These are phyloP conservation scores for Penicillium parvum DNA, from an alignment of 495 filamentous ascomycete species.

Conservation along the genomic window DNA sequence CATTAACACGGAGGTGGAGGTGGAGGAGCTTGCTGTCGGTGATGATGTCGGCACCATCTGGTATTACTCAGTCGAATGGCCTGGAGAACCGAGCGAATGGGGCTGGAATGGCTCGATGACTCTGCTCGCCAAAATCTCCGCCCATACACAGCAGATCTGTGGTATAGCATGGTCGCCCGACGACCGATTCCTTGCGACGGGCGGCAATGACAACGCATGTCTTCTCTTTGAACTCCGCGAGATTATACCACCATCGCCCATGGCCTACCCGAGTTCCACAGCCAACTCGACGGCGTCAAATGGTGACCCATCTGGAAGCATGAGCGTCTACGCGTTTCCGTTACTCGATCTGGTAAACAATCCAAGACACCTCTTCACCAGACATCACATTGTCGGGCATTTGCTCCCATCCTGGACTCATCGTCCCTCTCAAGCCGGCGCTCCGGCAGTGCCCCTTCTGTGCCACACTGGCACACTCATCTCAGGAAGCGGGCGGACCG, in stretches of 20 bases:
- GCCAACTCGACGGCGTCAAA: neutral
- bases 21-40: constrained; percentile 81
- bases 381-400: constrained; percentile 23
- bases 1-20: constrained; percentile 24
- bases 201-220: constrained; percentile 88
- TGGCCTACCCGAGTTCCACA: neutral
- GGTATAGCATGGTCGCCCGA: constrained; percentile 83
- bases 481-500: constrained; percentile 26
- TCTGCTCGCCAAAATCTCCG: constrained; percentile 67
- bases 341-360: constrained; percentile 11
- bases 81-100: constrained; percentile 42
- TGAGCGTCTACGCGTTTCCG: constrained; percentile 19
- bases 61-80: constrained; percentile 91
- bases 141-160: constrained; percentile 89
- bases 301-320: constrained; percentile 6
- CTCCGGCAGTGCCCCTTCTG: constrained; percentile 20
- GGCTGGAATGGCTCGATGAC: constrained; percentile 76
- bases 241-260: constrained; percentile 41
- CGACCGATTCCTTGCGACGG: constrained; percentile 74
- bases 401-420: constrained; percentile 30
- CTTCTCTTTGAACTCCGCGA: constrained; percentile 70
- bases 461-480: constrained; percentile 28
- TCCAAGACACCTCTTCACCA: constrained; percentile 15
- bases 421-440: constrained; percentile 15
- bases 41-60: constrained; percentile 84